Conservation (phyloP, 441 rosid species). For the Gossypium aridum region DNA sequence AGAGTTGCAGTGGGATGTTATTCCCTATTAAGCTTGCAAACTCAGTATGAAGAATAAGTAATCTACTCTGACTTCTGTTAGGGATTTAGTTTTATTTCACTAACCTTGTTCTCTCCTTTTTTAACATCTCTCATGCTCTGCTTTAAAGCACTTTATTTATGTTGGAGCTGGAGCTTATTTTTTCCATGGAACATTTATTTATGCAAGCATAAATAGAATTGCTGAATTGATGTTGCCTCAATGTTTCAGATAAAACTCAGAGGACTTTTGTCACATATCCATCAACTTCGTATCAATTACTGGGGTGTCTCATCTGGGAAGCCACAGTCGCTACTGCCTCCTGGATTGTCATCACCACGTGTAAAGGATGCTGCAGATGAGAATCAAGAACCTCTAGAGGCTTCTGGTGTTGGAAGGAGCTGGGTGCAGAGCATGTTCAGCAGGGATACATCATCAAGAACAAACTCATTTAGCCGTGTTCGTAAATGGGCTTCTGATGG, state of each 20-base stretch:
- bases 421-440: conserved; percentile 99
- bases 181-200: no score
- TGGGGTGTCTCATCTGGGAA: conserved; percentile 88
- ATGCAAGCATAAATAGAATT: not conserved
- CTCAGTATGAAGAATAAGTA: not conserved
- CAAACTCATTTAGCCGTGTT: conserved; percentile 71
- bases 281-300: conserved; percentile 85
- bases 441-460: conserved; percentile 75
- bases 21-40: not conserved
- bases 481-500: conserved; percentile 82
- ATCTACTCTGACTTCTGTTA: not conserved
- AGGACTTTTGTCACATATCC: conserved; percentile 90
- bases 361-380: conserved; percentile 66
- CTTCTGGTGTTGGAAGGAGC: conserved; percentile 91
- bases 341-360: conserved; percentile 81
- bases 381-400: conserved; percentile 87
- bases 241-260: conserved; percentile 82
- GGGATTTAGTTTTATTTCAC: not conserved
- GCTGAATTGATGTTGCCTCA: conserved; percentile 9
- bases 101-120: not conserved
- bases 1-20: not conserved
- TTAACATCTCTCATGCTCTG: not conserved
- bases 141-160: not conserved
- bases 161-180: conserved; percentile 11
- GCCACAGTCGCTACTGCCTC: conserved; percentile 49